phyloP scores from a whole-genome alignment of 73 alveolate species.

The Paramecium primaurelia region DNA sequence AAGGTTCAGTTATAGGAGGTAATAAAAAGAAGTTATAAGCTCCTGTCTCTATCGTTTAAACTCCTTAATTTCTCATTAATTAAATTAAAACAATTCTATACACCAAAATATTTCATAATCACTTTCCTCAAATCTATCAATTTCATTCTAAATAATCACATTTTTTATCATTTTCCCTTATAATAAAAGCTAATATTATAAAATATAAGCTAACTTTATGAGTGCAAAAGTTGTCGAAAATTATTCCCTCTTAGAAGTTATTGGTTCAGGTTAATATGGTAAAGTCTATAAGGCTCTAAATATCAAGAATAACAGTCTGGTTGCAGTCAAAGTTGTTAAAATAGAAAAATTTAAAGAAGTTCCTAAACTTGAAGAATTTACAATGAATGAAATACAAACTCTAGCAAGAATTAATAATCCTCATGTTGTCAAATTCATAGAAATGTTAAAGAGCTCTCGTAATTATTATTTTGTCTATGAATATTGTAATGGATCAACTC shows the following conservation, averaged over 20 bases:
- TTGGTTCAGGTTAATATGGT: constrained; percentile 59
- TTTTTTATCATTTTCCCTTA: not conserved
- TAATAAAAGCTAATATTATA: not conserved
- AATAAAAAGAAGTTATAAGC: not conserved
- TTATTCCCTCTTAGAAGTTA: constrained; percentile 44
- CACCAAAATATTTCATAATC: not conserved
- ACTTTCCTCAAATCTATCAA: not conserved
- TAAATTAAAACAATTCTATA: not conserved
- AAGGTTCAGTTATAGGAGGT: not conserved
- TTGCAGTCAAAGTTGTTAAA: constrained; percentile 54
- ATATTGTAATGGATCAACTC: constrained; percentile 54
- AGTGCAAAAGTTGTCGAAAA: constrained; percentile 47
- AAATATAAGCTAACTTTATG: not conserved
- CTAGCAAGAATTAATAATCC: constrained; percentile 57
- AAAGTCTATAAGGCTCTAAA: constrained; percentile 55
- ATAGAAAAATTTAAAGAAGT: constrained; percentile 60
- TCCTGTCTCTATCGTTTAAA: not conserved
- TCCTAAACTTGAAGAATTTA: constrained; percentile 56
- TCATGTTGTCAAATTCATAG: constrained; percentile 50
- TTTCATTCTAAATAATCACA: not conserved
- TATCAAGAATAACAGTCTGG: constrained; percentile 37
- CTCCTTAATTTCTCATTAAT: not conserved
- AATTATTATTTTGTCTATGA: constrained; percentile 54
- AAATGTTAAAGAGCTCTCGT: constrained; percentile 38
- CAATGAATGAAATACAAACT: constrained; percentile 61